Evolutionary conservation across 2,329 filamentous ascomycete species (phyloP).

Genomic region (Aschersonia sp.): DNA sequence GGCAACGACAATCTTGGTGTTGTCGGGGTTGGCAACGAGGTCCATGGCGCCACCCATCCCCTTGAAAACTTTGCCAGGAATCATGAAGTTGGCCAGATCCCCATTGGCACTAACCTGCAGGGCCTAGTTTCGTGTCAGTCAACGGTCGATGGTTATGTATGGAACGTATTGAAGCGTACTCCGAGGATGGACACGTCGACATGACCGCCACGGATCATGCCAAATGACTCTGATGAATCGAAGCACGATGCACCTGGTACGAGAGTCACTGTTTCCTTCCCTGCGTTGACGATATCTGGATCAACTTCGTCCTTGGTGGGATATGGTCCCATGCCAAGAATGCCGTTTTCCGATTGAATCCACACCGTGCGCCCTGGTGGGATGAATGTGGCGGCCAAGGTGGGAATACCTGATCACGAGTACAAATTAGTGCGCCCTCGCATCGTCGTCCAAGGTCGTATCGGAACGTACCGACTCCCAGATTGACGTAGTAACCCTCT

Average conservation of each 20-base stretch:
- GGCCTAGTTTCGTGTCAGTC: slow-evolving; percentile 21
- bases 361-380: slow-evolving; percentile 56
- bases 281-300: slow-evolving; percentile 70
- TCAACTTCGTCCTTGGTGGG: slow-evolving; percentile 59
- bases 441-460: neutral
- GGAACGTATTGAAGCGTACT: slow-evolving; percentile 15
- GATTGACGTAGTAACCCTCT: slow-evolving; percentile 65
- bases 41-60: slow-evolving; percentile 76
- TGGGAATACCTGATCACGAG: slow-evolving; percentile 51
- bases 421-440: neutral
- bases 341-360: slow-evolving; percentile 78
- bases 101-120: slow-evolving; percentile 67
- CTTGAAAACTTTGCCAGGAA: slow-evolving; percentile 76
- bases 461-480: slow-evolving; percentile 43
- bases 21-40: slow-evolving; percentile 53
- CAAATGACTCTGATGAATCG: slow-evolving; percentile 68
- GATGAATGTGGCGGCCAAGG: slow-evolving; percentile 66
- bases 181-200: slow-evolving; percentile 76
- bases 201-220: slow-evolving; percentile 75
- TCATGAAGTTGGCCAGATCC: slow-evolving; percentile 82
- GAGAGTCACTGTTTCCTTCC: slow-evolving; percentile 76
- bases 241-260: slow-evolving; percentile 64
- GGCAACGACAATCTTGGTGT: slow-evolving; percentile 57
- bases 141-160: no score
- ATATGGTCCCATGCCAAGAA: slow-evolving; percentile 72